Base-by-base conservation (phyloP, 106 monocot species). In the Acorus gramineus region DNA sequence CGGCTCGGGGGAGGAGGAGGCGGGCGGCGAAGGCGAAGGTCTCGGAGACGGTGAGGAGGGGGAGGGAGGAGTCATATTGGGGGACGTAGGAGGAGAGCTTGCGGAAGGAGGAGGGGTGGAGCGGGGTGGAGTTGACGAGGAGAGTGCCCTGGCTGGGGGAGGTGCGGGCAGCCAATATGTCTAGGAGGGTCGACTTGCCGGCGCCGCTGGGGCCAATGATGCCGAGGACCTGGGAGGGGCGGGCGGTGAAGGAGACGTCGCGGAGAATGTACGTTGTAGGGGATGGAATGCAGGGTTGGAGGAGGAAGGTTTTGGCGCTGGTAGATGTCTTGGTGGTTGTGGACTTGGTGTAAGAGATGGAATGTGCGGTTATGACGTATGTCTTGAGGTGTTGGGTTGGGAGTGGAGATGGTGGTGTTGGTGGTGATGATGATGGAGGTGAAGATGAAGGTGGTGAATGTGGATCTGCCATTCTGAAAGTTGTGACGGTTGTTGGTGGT, bases 141-240 rank as follows among this genome's bases (percentile, higher is more conserved):
- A 96, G 82, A 11, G 9, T 10, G 59, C 95, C 95, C 56, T 65
- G 47, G 46, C 87, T 78, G 47, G 95, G 95, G 70, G 81, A 7
- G 10, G 62, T 73, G 46, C 81, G 87, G 11, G 87, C 74, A 4
- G 95, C 71, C 44, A 96, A 85, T 73, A 96, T 91, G 77, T 95
- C 90, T 48, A 95, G 82, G 5, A 95, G 84, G 3, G 90, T 95
- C 4, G 95, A 87, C 69, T 95, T 95, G 50, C 95, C 95, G 57
- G 95, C 87, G 57, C 95, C 95, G 72, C 95, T 95, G 4, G 86
- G 90, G 50, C 90, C 94, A 4, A 90, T 90, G 57, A 94, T 61
- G 45, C 89, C 94, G 12, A 90, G 84, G 66, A 94, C 64, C 73
- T 86, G 75, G 11, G 77, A 76, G 1, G 94, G 82, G 43, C 61